Conservation (phyloP, 202 grass and related monocot genomes). For the Setaria viridis region DNA sequence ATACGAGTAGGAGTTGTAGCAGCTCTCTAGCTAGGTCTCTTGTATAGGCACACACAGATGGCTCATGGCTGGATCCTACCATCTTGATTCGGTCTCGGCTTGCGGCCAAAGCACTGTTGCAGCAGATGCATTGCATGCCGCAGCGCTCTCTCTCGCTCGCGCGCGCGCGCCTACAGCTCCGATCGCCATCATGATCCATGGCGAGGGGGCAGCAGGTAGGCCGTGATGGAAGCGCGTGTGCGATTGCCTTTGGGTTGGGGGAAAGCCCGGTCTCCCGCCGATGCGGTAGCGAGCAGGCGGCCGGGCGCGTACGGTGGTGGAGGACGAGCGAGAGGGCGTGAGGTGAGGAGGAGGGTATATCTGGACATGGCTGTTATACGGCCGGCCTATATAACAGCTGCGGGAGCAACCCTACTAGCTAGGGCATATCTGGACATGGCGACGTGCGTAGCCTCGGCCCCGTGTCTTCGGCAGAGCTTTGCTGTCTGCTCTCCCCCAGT, state of each 20-base stretch:
- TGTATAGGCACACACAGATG: not conserved
- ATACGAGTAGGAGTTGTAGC: not conserved
- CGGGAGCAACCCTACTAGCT: conserved; percentile 42
- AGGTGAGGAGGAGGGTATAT: no score
- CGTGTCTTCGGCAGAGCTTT: conserved; percentile 29
- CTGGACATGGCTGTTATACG: not conserved
- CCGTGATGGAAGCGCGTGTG: not conserved
- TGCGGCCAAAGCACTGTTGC: not conserved
- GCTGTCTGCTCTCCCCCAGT: not conserved
- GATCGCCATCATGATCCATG: not conserved
- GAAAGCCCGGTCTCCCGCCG: conserved; percentile 21
- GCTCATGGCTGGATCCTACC: not conserved
- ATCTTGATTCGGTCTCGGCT: not conserved
- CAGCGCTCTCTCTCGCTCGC: no score
- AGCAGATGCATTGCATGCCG: no score
- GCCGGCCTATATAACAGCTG: conserved; percentile 56
- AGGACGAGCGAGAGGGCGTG: not conserved
- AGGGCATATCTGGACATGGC: conserved; percentile 3
- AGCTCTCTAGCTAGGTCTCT: not conserved
- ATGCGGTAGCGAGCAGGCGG: not conserved
- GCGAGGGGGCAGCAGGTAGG: no score
- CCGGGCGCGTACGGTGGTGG: not conserved
- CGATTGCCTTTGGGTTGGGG: not conserved
- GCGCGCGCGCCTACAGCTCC: no score
- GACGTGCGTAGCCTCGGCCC: conserved; percentile 55